Percentiles rank a stretch among this genome's conserved stretches.
These are phyloP conservation scores for Scedosporium minutisporum DNA, from an alignment of 2,329 filamentous ascomycete genomes.

Conservation along the genomic window DNA sequence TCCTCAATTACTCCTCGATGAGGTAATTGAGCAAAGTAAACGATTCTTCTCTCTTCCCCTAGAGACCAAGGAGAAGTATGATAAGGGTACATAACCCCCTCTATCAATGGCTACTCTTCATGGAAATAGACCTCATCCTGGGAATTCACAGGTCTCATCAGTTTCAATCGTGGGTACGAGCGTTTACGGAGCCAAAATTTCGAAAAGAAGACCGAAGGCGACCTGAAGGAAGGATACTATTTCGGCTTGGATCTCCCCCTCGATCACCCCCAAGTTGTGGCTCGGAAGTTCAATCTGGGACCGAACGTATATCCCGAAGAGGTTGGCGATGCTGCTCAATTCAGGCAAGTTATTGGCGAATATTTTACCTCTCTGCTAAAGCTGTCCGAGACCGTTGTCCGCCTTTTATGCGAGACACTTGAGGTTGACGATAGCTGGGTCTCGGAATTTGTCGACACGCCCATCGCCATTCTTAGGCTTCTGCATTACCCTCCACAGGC, in stretches of 20 bases:
- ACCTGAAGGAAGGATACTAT: slow-evolving; percentile 31
- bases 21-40: slow-evolving; percentile 29
- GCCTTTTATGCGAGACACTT: not conserved
- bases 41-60: slow-evolving; percentile 38
- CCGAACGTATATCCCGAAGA: not conserved
- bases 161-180: slow-evolving; percentile 40
- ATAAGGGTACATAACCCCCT: slow-evolving; percentile 16
- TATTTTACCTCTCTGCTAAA: slow-evolving; percentile 31
- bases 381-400: slow-evolving; percentile 28
- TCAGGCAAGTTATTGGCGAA: slow-evolving; percentile 29
- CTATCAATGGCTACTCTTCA: not conserved
- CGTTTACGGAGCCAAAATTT: slow-evolving; percentile 33
- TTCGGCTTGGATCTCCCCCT: not conserved
- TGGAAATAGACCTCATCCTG: too few species aligned
- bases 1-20: slow-evolving; percentile 25
- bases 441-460: not conserved
- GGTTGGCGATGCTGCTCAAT: not conserved
- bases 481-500: slow-evolving; percentile 39
- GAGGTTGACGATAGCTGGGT: not conserved
- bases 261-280: not conserved
- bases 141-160: slow-evolving; percentile 1
- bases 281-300: slow-evolving; percentile 8
- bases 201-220: slow-evolving; percentile 26
- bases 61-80: slow-evolving; percentile 32
- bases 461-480: slow-evolving; percentile 16